Evolutionary conservation across 371 early-diverging fungal genomes (phyloP), one percentile per base, ranked within the genome.

Genomic region (Actinomucor elegans): DNA sequence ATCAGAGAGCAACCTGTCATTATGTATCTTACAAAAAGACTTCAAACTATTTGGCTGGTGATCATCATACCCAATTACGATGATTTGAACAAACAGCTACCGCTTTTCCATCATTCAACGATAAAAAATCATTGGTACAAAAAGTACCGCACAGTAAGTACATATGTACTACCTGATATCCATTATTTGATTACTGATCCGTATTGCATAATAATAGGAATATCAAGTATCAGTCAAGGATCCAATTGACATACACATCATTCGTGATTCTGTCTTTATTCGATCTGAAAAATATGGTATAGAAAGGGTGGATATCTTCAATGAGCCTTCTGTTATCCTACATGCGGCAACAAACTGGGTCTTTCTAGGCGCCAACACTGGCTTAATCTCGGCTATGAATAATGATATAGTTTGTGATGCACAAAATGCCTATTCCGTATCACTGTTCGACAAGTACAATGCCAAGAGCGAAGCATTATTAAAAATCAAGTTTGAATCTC

Each of bases 401-500:
- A 29, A 15, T 12, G 41, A 33, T 2, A 32, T 47, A 28, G 47
- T 58, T 7, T 59, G 49, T 44, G 48, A 48, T 27, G 5, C n/a
- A 0, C 48, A 49, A 14, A 4, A 37, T 11, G 53, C 43, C 9
- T 42, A 53, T 26, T 37, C 41, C 5, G 36, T 53, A 3, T n/a
- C 52, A 0, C 38, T 60, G 17, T 60, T 49, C 20, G 36, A 49
- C 1, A 20, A 18, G 41, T 7, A 54, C n/a, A 34, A n/a, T 3
- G 5, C 24, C n/a, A 42, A 24, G 6, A 32, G 10, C 6, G 23
- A 41, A 0, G 24, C 18, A 7, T 29, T 43, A 15, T 23, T 40
- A 3, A 42, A 29, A 17, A 46, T 70, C 27, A 52, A 61, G 15
- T 74, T 74, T 40, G 68, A 74, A 15, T 55, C 63, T 1, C 51